These are phyloP conservation scores for Agaricus subrufescens DNA, from an alignment of 768 basidiomycete species.

Conservation along the genomic window DNA sequence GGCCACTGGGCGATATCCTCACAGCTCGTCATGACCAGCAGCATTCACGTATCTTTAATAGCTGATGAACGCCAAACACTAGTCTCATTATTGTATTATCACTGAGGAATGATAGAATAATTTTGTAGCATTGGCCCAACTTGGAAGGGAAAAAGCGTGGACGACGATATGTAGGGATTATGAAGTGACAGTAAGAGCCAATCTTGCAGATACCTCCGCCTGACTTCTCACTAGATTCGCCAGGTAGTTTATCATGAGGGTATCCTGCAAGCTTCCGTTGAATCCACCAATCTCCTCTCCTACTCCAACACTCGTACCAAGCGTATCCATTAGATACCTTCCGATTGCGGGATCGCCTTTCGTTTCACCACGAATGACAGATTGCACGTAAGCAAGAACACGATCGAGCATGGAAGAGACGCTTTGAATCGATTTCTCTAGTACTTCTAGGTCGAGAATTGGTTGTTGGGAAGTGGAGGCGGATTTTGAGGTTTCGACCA, in stretches of 20 bases:
- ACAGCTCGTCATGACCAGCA: slow-evolving; percentile 88
- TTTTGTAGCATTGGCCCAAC: background rate
- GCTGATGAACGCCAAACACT: slow-evolving; percentile 27
- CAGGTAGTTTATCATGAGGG: slow-evolving; percentile 91
- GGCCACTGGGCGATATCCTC: slow-evolving; percentile 94
- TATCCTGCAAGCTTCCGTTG: slow-evolving; percentile 79
- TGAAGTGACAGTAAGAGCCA: slow-evolving; percentile 64
- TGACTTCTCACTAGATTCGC: slow-evolving; percentile 91
- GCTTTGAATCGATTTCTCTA: slow-evolving; percentile 66
- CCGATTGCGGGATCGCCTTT: slow-evolving; percentile 84
- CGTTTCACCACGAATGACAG: slow-evolving; percentile 72
- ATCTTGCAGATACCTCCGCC: slow-evolving; percentile 84
- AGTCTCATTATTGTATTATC: background rate
- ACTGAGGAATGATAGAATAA: background rate
- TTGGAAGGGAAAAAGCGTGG: background rate
- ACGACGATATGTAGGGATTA: slow-evolving; percentile 18
- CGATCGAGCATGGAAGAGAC: slow-evolving; percentile 81
- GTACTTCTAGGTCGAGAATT: slow-evolving; percentile 66
- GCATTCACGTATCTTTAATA: slow-evolving; percentile 97
- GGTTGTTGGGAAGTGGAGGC: slow-evolving; percentile 47
- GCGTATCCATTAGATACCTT: slow-evolving; percentile 85
- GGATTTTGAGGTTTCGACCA: slow-evolving; percentile 46
- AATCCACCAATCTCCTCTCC: slow-evolving; percentile 60
- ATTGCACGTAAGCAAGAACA: slow-evolving; percentile 79
- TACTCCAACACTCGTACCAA: slow-evolving; percentile 67